Evolutionary conservation across 2,329 filamentous ascomycete genomes (phyloP).

Genomic region (Sporothrix brunneoviolacea): DNA sequence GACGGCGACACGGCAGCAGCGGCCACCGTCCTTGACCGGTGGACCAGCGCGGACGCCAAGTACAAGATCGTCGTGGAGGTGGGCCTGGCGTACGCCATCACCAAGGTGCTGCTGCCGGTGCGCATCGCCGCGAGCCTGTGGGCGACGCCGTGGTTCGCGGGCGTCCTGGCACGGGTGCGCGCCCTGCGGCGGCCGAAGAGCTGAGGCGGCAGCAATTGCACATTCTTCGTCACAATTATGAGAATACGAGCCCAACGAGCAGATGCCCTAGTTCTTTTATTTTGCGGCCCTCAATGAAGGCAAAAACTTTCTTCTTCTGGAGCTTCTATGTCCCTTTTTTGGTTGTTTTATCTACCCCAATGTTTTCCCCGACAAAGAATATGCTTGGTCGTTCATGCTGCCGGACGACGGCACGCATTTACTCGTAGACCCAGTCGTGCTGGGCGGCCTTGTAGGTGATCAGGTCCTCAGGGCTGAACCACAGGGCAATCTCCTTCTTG

Average conservation of each 20-base stretch:
- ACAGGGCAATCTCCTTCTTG: conserved; percentile 98
- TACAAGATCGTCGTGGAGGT: conserved; percentile 60
- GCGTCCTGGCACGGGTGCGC: conserved; percentile 45
- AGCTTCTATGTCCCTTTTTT: no score
- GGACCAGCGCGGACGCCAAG: conserved; percentile 35
- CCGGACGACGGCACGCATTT: no score
- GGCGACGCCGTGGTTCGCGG: conserved; percentile 89
- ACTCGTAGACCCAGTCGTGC: conserved; percentile 95
- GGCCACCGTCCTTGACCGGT: conserved; percentile 26
- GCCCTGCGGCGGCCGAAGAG: neutral
- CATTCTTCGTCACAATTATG: no score
- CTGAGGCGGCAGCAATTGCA: no score
- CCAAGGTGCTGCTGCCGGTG: conserved; percentile 74
- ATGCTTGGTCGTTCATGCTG: no score
- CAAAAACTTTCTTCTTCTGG: no score
- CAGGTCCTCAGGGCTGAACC: conserved; percentile 89
- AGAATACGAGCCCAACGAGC: no score
- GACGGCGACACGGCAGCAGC: neutral
- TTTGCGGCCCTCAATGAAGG: no score
- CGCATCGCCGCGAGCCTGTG: conserved; percentile 74
- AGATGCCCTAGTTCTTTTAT: no score
- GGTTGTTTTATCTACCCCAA: no score
- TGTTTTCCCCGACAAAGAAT: no score
- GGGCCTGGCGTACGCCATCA: conserved; percentile 84
- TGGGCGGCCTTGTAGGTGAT: conserved; percentile 76